phyloP scores from a whole-genome alignment of 169 alveolate species.

The Besnoitia besnoiti region DNA sequence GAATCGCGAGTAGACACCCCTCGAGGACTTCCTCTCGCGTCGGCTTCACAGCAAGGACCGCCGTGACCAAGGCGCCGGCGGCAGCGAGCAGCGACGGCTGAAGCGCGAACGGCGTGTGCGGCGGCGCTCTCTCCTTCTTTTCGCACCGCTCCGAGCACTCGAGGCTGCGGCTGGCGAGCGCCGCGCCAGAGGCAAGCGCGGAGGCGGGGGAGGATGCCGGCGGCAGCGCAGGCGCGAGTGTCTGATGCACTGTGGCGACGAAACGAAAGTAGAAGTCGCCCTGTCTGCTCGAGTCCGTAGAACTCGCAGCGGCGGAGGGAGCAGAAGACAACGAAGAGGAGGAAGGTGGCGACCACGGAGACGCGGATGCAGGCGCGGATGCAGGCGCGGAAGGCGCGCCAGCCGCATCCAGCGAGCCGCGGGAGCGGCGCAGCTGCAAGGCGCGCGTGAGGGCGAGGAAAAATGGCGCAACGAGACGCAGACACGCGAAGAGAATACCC shows the following conservation, averaged over 20 bases:
- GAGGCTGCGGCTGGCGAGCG: not conserved
- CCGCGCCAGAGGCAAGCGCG: not conserved
- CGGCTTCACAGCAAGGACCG: not conserved
- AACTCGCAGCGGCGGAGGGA: no score
- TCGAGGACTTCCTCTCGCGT: not conserved
- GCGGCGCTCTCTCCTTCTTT: not conserved
- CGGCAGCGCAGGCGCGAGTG: no score
- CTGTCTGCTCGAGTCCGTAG: not conserved
- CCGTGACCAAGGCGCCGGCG: not conserved
- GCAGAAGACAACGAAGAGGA: not conserved
- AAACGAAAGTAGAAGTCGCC: not conserved
- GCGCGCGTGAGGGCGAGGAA: not conserved
- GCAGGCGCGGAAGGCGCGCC: no score
- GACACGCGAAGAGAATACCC: not conserved
- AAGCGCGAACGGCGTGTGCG: not conserved
- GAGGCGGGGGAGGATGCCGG: not conserved
- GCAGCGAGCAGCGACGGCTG: not conserved
- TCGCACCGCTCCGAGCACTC: not conserved
- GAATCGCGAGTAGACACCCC: not conserved
- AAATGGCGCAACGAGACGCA: not conserved
- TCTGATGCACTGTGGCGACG: not conserved
- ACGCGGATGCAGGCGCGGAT: no score
- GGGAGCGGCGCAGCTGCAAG: no score
- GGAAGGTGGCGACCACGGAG: not conserved
- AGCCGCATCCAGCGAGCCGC: no score